Evolutionary conservation across 108 stramenopile genomes (phyloP).

Genomic region (Cyclotella cryptica): DNA sequence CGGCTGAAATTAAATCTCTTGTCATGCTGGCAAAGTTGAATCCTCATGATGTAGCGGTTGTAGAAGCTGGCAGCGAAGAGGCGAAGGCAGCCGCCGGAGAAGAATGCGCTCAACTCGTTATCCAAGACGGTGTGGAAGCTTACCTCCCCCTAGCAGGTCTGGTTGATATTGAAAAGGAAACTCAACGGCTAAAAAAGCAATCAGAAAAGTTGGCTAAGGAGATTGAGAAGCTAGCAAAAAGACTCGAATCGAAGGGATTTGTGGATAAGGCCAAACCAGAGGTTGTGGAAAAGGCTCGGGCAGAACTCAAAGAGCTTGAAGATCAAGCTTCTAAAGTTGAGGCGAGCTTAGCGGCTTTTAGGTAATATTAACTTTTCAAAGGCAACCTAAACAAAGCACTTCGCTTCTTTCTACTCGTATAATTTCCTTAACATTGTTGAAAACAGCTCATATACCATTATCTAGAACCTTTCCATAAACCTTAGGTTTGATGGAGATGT

Average conservation of each 20-base stretch:
- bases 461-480: too few relatives aligned
- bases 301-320: conserved; percentile 83
- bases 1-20: conserved; percentile 78
- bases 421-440: too few relatives aligned
- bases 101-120: conserved; percentile 82
- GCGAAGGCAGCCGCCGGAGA: conserved; percentile 57
- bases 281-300: conserved; percentile 86
- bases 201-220: conserved; percentile 80
- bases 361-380: background rate
- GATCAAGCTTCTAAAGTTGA: conserved; percentile 81
- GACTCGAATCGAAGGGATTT: conserved; percentile 87
- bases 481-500: too few relatives aligned
- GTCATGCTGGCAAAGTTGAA: conserved; percentile 85
- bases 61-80: conserved; percentile 73
- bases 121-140: conserved; percentile 88
- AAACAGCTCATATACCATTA: too few relatives aligned
- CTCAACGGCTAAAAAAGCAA: conserved; percentile 78
- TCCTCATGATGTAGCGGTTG: conserved; percentile 68
- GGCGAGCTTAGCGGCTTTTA: conserved; percentile 38
- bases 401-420: too few relatives aligned
- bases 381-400: too few relatives aligned
- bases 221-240: conserved; percentile 74
- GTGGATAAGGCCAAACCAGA: conserved; percentile 86
- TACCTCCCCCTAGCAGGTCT: conserved; percentile 87
- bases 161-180: conserved; percentile 89